Evolutionary conservation across 495 filamentous ascomycete genomes (phyloP).

Genomic region (Podospora fimiseda): DNA sequence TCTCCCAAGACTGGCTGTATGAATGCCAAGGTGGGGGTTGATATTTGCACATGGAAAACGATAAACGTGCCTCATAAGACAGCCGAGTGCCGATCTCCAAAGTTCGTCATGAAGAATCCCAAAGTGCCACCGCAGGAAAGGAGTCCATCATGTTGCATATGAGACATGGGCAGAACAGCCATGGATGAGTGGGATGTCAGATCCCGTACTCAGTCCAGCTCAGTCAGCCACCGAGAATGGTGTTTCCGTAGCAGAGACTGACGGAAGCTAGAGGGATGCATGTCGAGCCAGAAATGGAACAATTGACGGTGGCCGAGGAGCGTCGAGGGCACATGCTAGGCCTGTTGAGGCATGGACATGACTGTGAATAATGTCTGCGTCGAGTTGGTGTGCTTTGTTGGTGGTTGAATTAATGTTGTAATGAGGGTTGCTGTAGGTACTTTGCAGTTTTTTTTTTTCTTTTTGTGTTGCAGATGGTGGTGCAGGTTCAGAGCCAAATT

Average conservation of each 20-base stretch:
- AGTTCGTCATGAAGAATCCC: constrained; percentile 1
- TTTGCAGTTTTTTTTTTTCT: constrained; percentile 5
- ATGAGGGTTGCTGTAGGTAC: neutral
- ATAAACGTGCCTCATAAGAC: neutral
- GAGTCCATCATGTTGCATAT: constrained; percentile 14
- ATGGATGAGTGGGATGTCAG: constrained; percentile 2
- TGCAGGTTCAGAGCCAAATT: neutral
- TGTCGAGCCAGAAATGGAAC: constrained; percentile 5
- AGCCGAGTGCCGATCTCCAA: constrained; percentile 18
- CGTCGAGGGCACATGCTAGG: constrained; percentile 4
- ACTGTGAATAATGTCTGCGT: neutral
- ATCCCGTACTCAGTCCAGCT: neutral
- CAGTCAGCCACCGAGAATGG: no score
- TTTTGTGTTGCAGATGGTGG: neutral
- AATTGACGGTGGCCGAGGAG: neutral
- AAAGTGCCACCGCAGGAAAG: constrained; percentile 1
- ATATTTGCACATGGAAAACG: neutral
- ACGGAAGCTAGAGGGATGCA: neutral
- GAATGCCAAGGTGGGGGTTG: neutral
- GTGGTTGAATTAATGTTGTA: neutral
- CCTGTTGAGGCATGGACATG: constrained; percentile 10
- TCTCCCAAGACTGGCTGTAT: no score
- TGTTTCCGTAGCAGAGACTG: neutral
- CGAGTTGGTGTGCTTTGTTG: neutral
- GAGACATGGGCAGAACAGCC: neutral